Evolutionary conservation across 352 stramenopile genomes (phyloP), one percentile per base, ranked within the genome.

Genomic region (Globisporangium nunn): DNA sequence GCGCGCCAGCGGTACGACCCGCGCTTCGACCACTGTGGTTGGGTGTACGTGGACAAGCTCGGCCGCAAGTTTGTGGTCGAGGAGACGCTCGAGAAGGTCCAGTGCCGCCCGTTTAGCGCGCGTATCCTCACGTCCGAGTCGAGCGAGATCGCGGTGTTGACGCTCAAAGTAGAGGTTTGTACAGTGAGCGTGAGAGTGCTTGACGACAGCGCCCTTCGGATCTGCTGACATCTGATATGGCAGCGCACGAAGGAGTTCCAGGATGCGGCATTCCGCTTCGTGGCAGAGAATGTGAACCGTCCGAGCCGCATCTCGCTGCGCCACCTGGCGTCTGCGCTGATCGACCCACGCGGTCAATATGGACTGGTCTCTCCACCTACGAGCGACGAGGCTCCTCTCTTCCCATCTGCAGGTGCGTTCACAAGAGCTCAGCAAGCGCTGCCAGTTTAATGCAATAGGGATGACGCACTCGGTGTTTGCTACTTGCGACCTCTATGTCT

Each of bases 31-130:
- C 82, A 93, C 63, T 85, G 79, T 40, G 85, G 85, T 0, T 87
- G 85, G 71, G 66, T 94, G 53, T 88, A 87, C 56, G 82, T 93
- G 47, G 81, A 94, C 58, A 74, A 78, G 35, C 60, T 94, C 49
- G 85, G 85, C 2, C 78, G 80, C 60, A 91, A 91, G 59, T 94
- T 88, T 41, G 72, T 94, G 28, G 78, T 93, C 40, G 85, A 94
- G 63, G 85, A 94, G 62, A 93, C 82, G 65, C 74, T 90, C 49
- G 56, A 67, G 45, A 80, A 85, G 50, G 80, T 94, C 47, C 78
- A 90, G 56, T 92, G 83, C 58, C 78, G 81, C 12, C 78, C 81
- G 5, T 94, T 93, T 66, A 83, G 72, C 30, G 79, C 82, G 37
- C 82, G 85, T 14, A 70, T 94, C 29, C 58, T 94, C 33, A 78